Evolutionary conservation across 208 protist genomes (phyloP), one percentile per base, ranked within the genome.

Genomic region (Angomonas deanei): DNA sequence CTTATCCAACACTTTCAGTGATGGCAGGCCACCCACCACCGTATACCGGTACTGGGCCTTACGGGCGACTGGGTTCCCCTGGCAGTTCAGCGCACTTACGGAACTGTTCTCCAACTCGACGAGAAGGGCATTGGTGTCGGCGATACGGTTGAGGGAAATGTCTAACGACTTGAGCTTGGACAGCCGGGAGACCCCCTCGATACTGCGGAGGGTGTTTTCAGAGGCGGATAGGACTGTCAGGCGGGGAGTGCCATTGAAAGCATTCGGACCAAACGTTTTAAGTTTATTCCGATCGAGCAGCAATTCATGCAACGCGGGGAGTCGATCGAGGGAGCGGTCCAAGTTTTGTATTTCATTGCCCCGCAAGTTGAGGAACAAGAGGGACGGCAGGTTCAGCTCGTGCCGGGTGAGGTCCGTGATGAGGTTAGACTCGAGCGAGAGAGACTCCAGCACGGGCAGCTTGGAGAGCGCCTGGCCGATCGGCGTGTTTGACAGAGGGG

Each of bases 261-360:
- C 77, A 3, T 93, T 73, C 0, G 50, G 34, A 5, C 72, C 71
- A 21, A 96, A 24, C 11, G 39, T 38, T 19, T 88, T 82, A 56
- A 97, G 75, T 39, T 86, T 89, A 77, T 97, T 97, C 58, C 92
- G 83, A 63, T 96, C 90, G 28, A 97, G 84, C 6, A 96, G 74
- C 21, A 97, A 66, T 72, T 97, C 91, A 4, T 82, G 92, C n/a
- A 98, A 78, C 15, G 91, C 72, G 0, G 70, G 67, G 10, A 97
- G 63, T 26, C 66, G 42, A 23, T 82, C 69, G 11, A 97, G 67
- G n/a, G 88, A 87, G 19, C 64, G 65, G n/a, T 93, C 90, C 36
- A 97, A 34, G 19, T 72, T 72, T 57, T 75, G 50, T 31, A 97
- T 76, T 26, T 96, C 91, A 75, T 98, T 98, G 24, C 72, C 67